Percentiles rank a stretch among this genome's conserved stretches.
phyloP scores from a whole-genome alignment of 2,329 filamentous ascomycete genomes.

The Aspergillus hiratsukae region DNA sequence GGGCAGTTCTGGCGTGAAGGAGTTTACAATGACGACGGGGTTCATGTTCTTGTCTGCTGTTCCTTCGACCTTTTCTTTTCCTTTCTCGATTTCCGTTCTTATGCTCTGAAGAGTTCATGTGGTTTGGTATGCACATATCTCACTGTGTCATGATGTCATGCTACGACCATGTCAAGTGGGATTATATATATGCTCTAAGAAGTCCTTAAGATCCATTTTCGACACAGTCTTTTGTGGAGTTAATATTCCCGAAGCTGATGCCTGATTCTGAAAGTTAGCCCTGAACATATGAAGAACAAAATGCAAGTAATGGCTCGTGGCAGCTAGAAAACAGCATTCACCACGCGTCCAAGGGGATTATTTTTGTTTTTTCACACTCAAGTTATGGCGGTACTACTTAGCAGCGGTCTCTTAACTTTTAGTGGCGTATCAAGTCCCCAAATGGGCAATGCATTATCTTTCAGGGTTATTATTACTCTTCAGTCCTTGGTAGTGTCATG shows the following conservation, averaged over 20 bases:
- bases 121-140: constrained; percentile 21
- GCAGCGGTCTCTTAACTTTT: neutral
- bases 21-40: neutral
- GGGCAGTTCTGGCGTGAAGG: constrained; percentile 6
- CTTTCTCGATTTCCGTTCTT: neutral
- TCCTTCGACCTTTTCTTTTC: neutral
- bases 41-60: neutral
- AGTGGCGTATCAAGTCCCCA: neutral
- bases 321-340: neutral
- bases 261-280: neutral
- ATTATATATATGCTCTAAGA: neutral
- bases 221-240: no score
- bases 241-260: neutral
- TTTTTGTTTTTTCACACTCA: neutral
- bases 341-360: neutral
- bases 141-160: constrained; percentile 24
- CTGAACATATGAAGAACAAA: neutral
- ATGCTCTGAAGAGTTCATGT: neutral
- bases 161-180: constrained; percentile 11
- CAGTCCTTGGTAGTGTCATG: neutral
- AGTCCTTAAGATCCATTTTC: neutral
- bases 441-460: neutral
- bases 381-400: neutral
- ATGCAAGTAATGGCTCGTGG: neutral
- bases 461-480: neutral